phyloP scores from a whole-genome alignment of 192 early-diverging fungal species.

The Diversispora eburnea region DNA sequence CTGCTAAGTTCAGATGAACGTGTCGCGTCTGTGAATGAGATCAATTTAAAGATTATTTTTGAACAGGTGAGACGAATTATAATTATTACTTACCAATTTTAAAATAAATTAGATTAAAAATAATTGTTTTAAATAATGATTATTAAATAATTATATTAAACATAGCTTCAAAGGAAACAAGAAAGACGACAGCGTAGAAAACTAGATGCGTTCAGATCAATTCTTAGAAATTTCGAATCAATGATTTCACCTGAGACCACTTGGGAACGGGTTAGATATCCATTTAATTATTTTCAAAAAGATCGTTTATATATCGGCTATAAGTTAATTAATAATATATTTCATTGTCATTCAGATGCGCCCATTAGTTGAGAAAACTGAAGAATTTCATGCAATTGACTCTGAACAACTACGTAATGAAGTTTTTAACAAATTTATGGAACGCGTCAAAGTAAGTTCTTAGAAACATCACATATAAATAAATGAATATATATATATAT shows the following conservation, averaged over 20 bases:
- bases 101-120: neutral
- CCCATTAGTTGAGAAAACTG: slow-evolving; percentile 42
- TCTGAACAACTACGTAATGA: slow-evolving; percentile 60
- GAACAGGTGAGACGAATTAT: slow-evolving; percentile 38
- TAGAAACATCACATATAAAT: neutral
- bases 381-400: slow-evolving; percentile 67
- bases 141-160: neutral
- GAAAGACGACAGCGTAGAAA: slow-evolving; percentile 67
- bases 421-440: slow-evolving; percentile 72
- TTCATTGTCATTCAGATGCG: slow-evolving; percentile 31
- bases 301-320: neutral
- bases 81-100: neutral
- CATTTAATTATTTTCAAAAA: slow-evolving; percentile 14
- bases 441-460: slow-evolving; percentile 54
- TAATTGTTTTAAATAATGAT: neutral
- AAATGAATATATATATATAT: neutral
- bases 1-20: slow-evolving; percentile 36
- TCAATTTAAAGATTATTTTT: slow-evolving; percentile 45
- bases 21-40: slow-evolving; percentile 28
- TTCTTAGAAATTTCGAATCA: slow-evolving; percentile 65
- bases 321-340: slow-evolving; percentile 14
- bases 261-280: slow-evolving; percentile 63
- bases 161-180: slow-evolving; percentile 54
- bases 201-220: slow-evolving; percentile 73
- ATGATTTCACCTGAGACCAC: slow-evolving; percentile 51